A percentile compares a stretch with the other conserved stretches of the same genome.
Conservation (phyloP, 1,284 basidiomycete genomes). For the Ustilago loliicola region DNA sequence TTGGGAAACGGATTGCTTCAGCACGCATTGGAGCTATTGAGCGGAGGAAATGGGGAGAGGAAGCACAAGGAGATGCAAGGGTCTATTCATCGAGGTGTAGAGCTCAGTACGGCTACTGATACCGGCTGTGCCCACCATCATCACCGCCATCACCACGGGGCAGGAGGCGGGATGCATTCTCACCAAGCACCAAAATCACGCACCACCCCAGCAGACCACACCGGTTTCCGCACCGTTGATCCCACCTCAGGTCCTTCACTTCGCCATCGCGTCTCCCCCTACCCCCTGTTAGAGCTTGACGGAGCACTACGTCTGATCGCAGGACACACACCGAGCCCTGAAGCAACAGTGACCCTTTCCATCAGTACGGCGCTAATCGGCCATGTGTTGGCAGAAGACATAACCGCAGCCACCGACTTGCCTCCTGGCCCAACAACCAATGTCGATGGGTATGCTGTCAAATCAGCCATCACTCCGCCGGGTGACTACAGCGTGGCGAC, state of each 20-base stretch:
- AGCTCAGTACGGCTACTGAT: constrained; percentile 23
- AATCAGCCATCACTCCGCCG: constrained; percentile 69
- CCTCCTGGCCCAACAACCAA: constrained; percentile 77
- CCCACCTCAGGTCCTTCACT: constrained; percentile 72
- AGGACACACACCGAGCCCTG: constrained; percentile 72
- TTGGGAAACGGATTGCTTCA: constrained; percentile 74
- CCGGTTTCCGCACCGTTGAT: constrained; percentile 76
- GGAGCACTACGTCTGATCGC: constrained; percentile 77
- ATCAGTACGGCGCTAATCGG: constrained; percentile 75
- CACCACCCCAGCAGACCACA: constrained; percentile 45
- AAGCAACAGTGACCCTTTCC: constrained; percentile 13
- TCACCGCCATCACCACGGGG: constrained; percentile 54
- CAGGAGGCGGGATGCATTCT: constrained; percentile 38
- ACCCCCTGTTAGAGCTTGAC: constrained; percentile 79
- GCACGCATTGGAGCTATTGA: constrained; percentile 82
- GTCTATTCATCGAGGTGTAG: constrained; percentile 3
- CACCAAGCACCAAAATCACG: constrained; percentile 47
- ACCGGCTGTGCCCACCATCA: constrained; percentile 35
- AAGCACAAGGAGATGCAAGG: constrained; percentile 73
- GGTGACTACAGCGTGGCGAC: constrained; percentile 82
- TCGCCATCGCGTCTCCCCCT: constrained; percentile 76
- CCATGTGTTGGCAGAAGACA: constrained; percentile 81
- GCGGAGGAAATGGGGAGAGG: constrained; percentile 77
- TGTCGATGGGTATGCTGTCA: constrained; percentile 88
- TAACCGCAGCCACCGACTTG: constrained; percentile 76